phyloP scores from a whole-genome alignment of 2,329 filamentous ascomycete genomes.

The Penicillium sp. region DNA sequence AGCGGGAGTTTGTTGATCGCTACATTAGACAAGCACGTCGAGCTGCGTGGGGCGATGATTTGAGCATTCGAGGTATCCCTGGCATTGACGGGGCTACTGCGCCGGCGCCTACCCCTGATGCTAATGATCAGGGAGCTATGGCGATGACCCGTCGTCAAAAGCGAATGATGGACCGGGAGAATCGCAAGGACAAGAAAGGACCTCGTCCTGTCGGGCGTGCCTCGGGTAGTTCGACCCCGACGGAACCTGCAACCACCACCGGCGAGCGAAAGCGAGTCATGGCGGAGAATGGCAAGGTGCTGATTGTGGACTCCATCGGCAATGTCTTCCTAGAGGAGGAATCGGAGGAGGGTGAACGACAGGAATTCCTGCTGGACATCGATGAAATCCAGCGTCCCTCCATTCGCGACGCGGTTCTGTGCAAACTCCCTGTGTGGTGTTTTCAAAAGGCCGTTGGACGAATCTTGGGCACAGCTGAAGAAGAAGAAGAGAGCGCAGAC shows the following conservation, averaged over 20 bases:
- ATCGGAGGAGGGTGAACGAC: slow-evolving; percentile 74
- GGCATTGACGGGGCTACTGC: slow-evolving; percentile 49
- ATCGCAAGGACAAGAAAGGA: slow-evolving; percentile 58
- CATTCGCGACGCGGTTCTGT: slow-evolving; percentile 73
- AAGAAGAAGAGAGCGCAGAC: slow-evolving; percentile 15
- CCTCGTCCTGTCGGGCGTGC: slow-evolving; percentile 26
- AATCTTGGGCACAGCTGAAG: slow-evolving; percentile 20
- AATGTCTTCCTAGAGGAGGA: slow-evolving; percentile 94
- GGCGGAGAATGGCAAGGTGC: slow-evolving; percentile 89
- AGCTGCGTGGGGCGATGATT: slow-evolving; percentile 82
- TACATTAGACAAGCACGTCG: slow-evolving; percentile 87
- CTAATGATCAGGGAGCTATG: slow-evolving; percentile 48
- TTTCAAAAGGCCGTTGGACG: slow-evolving; percentile 48
- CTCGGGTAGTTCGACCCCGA: slow-evolving; percentile 49
- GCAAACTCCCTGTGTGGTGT: slow-evolving; percentile 68
- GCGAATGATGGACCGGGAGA: slow-evolving; percentile 79
- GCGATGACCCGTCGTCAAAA: slow-evolving; percentile 79
- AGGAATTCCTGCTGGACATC: slow-evolving; percentile 83
- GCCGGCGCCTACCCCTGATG: slow-evolving; percentile 44
- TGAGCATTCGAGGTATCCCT: slow-evolving; percentile 60
- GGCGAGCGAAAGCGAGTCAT: slow-evolving; percentile 81
- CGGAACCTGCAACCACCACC: slow-evolving; percentile 52
- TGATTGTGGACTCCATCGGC: slow-evolving; percentile 85
- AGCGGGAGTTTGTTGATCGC: slow-evolving; percentile 82
- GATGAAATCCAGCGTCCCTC: slow-evolving; percentile 73